Percentiles rank a stretch among this genome's conserved stretches.
These are phyloP conservation scores for Graphiopsis chlorocephala DNA, from an alignment of 2,329 filamentous ascomycete genomes.

Conservation along the genomic window DNA sequence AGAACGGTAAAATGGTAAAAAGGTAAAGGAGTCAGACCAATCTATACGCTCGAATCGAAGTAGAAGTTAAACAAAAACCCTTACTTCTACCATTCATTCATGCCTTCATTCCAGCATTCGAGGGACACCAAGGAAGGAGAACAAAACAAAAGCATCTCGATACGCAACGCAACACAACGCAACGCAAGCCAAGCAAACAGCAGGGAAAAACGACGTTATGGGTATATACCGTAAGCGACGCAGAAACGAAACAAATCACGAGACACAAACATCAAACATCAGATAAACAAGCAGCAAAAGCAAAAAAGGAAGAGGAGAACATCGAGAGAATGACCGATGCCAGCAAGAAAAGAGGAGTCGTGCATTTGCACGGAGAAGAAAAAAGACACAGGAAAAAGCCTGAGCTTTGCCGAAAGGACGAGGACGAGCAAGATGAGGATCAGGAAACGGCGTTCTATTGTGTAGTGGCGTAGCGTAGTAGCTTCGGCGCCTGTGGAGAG, in stretches of 20 bases:
- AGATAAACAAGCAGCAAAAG: too few relatives aligned
- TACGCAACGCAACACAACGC: neutral
- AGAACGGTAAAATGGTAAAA: neutral
- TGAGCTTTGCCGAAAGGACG: neutral
- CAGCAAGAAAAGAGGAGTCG: neutral
- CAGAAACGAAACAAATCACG: neutral
- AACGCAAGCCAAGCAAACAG: neutral
- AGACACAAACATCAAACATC: too few relatives aligned
- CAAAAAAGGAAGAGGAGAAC: neutral
- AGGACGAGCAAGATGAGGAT: neutral
- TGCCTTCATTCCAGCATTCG: neutral
- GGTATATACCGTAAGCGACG: slow-evolving; percentile 17
- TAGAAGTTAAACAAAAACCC: neutral
- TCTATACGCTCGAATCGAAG: neutral
- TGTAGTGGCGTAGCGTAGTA: neutral
- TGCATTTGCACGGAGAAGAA: neutral
- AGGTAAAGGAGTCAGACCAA: neutral
- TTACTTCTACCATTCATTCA: neutral
- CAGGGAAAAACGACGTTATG: slow-evolving; percentile 2
- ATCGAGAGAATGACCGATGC: neutral
- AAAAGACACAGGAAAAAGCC: neutral
- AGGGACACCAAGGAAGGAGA: too few relatives aligned
- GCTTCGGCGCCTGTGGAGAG: neutral
- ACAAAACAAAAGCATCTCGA: too few relatives aligned
- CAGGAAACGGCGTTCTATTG: neutral